Conservation (phyloP, 2,329 filamentous ascomycete genomes). For the Teratosphaeriaceae sp. region DNA sequence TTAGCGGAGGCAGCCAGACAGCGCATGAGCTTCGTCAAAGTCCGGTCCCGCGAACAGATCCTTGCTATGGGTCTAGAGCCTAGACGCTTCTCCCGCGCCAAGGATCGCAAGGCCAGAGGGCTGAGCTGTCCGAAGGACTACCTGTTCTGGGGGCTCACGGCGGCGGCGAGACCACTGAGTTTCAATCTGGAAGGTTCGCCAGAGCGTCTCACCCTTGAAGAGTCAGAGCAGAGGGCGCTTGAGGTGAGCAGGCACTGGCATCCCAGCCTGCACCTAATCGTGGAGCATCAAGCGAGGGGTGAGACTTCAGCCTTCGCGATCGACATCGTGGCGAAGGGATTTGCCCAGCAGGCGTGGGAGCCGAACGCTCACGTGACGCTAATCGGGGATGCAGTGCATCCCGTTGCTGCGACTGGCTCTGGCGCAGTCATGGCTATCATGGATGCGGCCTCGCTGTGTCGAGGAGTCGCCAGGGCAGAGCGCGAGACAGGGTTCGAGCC, state of each 20-base stretch:
- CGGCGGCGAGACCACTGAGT: constrained; percentile 6
- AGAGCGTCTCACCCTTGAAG: neutral
- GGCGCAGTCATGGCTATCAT: neutral
- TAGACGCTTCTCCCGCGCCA: neutral
- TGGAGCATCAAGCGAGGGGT: constrained; percentile 16
- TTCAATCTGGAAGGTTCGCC: neutral
- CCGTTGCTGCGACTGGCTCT: constrained; percentile 38
- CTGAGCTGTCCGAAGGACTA: constrained; percentile 11
- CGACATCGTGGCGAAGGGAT: constrained; percentile 24
- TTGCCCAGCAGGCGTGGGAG: constrained; percentile 23
- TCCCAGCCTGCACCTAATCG: constrained; percentile 7
- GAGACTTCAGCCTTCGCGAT: constrained; percentile 30
- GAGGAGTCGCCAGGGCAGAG: neutral
- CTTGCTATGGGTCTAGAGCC: constrained; percentile 8
- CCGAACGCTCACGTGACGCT: constrained; percentile 21
- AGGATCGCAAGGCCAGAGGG: neutral
- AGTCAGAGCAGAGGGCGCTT: no score
- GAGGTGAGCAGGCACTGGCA: constrained; percentile 11
- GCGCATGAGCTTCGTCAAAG: constrained; percentile 8
- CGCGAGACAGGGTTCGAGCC: neutral
- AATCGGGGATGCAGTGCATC: constrained; percentile 39
- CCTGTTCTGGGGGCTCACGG: constrained; percentile 13
- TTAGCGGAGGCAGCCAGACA: constrained; percentile 6
- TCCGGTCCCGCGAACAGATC: neutral
- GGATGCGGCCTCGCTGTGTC: neutral